phyloP scores from a whole-genome alignment of 2,329 filamentous ascomycete species.

The Geosmithia putterillii region DNA sequence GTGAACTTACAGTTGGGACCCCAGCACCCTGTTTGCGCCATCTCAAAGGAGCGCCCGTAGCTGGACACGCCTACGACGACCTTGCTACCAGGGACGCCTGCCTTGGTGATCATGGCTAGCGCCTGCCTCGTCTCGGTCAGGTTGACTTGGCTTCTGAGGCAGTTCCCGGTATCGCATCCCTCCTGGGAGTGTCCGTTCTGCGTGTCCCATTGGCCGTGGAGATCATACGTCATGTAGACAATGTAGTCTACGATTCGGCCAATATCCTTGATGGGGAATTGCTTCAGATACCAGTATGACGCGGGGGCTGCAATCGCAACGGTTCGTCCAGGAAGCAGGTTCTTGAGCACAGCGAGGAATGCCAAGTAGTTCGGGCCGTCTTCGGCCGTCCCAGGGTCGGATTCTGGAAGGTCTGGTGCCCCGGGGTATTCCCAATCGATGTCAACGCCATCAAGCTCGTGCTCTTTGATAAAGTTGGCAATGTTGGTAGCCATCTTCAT shows the following conservation, averaged over 20 bases:
- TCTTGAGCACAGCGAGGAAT: conserved; percentile 17
- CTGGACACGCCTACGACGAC: conserved; percentile 16
- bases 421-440: conserved; percentile 4
- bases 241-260: conserved; percentile 14
- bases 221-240: conserved; percentile 18
- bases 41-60: conserved; percentile 19
- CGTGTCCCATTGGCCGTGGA: conserved; percentile 17
- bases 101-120: conserved; percentile 22
- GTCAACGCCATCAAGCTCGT: conserved; percentile 6
- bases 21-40: conserved; percentile 14
- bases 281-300: conserved; percentile 25
- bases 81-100: conserved; percentile 13
- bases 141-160: conserved; percentile 21
- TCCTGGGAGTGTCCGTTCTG: conserved; percentile 12
- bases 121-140: conserved; percentile 18
- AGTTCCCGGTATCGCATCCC: conserved; percentile 17
- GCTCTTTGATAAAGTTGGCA: conserved; percentile 22
- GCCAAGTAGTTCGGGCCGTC: conserved; percentile 19
- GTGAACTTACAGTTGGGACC: conserved; percentile 13
- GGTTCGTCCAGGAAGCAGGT: conserved; percentile 12
- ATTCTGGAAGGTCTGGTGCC: conserved; percentile 10
- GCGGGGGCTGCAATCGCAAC: conserved; percentile 23
- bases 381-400: conserved; percentile 8
- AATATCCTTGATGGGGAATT: conserved; percentile 20
- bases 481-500: conserved; percentile 16